Conservation (phyloP, 2,329 filamentous ascomycete genomes). For the Trichoderma guizhouense region DNA sequence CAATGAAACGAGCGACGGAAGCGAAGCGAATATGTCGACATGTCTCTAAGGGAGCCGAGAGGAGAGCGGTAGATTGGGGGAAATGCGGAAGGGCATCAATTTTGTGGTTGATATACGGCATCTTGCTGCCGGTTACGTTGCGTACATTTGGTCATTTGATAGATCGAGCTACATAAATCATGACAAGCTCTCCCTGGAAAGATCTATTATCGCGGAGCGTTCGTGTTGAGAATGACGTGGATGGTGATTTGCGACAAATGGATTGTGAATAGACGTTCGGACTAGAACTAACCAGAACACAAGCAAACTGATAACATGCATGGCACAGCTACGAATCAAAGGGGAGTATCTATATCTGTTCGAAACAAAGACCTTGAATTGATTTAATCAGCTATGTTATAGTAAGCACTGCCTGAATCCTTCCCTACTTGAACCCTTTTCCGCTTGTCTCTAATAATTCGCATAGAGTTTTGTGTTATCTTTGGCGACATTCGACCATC, state of each 20-base stretch:
- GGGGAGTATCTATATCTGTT: neutral
- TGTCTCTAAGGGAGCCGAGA: neutral
- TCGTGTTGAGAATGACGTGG: neutral
- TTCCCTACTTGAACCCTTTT: neutral
- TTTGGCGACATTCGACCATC: neutral
- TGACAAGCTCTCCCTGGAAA: neutral
- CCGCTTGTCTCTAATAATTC: neutral
- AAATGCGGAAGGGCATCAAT: neutral
- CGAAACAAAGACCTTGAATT: neutral
- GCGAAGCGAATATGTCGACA: constrained; percentile 12
- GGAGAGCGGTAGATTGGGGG: neutral
- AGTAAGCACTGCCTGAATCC: neutral
- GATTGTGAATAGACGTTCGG: neutral
- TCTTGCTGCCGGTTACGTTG: neutral
- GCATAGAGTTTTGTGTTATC: neutral
- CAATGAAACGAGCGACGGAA: constrained; percentile 12
- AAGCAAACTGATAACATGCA: neutral
- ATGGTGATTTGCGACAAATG: neutral
- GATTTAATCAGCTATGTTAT: neutral
- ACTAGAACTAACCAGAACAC: neutral
- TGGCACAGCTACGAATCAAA: too few relatives aligned
- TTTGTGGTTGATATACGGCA: neutral
- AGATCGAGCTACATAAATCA: constrained; percentile 6
- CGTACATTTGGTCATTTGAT: constrained; percentile 15
- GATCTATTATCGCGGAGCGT: neutral